A percentile compares a stretch with the other conserved stretches of the same genome.
Evolutionary conservation across 2,329 filamentous ascomycete species (phyloP).

Genomic region (Alternaria novae-zelandiae): DNA sequence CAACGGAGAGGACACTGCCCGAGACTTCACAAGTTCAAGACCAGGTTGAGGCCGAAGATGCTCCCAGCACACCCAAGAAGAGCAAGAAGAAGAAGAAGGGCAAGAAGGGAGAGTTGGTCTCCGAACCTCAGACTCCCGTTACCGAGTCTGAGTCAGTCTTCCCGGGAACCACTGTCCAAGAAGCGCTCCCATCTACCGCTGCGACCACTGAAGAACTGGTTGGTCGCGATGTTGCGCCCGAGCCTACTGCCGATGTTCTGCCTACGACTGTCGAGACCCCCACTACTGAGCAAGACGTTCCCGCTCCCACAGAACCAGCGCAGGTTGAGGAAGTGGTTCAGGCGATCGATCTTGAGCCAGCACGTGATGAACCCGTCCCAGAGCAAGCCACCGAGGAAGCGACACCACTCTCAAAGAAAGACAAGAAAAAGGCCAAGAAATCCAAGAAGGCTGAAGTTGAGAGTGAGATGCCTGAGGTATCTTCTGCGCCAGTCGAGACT

Average conservation of each 20-base stretch:
- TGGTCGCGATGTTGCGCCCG: background rate
- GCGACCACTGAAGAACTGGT: slow-evolving; percentile 1
- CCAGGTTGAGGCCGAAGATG: background rate
- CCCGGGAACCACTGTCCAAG: slow-evolving; percentile 1
- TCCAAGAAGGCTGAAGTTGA: slow-evolving; percentile 20
- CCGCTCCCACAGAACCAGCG: background rate
- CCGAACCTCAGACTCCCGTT: slow-evolving; percentile 25
- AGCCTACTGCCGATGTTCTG: background rate
- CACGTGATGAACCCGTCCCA: background rate
- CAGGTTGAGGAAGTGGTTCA: background rate
- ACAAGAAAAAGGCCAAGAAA: slow-evolving; percentile 35
- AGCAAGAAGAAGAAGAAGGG: slow-evolving; percentile 40
- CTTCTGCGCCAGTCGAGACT: slow-evolving; percentile 10
- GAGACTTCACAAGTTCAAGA: slow-evolving; percentile 2
- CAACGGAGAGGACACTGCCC: background rate
- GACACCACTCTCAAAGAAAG: slow-evolving; percentile 26
- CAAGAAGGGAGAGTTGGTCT: slow-evolving; percentile 28
- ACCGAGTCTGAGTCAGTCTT: slow-evolving; percentile 7
- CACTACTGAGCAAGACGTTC: background rate
- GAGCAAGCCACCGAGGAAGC: slow-evolving; percentile 1
- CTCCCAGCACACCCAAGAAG: slow-evolving; percentile 27
- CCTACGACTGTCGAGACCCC: background rate
- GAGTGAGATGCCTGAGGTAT: slow-evolving; percentile 4
- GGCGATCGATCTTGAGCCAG: background rate
- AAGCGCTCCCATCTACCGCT: background rate